Base-by-base conservation (phyloP, 495 filamentous ascomycete species). In the Gamarada debralockiae region DNA sequence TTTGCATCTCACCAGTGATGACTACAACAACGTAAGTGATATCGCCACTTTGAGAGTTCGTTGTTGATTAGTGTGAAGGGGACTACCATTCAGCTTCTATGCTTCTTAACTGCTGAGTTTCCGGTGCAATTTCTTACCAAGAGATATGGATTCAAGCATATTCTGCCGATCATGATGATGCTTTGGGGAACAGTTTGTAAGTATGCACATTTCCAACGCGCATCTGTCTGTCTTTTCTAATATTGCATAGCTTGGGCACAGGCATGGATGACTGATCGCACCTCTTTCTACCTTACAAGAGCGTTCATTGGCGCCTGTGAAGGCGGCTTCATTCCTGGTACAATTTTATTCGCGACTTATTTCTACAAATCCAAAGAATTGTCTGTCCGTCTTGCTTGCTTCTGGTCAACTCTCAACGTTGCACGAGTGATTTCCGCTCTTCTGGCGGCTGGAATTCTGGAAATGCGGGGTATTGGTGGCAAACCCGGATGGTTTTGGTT, bases 401-500 rank as follows among this genome's bases (percentile, higher is more conserved):
- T 82, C 63, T 82, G 77, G 78, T 75, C 75, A 0, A 70, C 77
- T 0, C 61, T 80, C 31, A 77, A 76, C 20, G 62, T 71, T 13
- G 77, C 79, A 0, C 67, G 71, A 12, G 72, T 81, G 25, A 60
- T 78, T 36, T 78, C 77, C 0, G 72, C 75, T 2, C 65, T 82
- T 1, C 63, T 81, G 1, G 78, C 77, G 0, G 76, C 77, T 18
- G 78, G 66, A 0, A 67, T 82, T 5, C 60, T 82, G 2, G 67
- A 71, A 33, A 71, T 85, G 53, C 57, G 70, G 24, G 80, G 80
- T 2, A 59, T 71, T 13, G 50, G 60, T 43, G 76, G 75, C 0
- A 53, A 81, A 4, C 61, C 69, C 2, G 81, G 82, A 0, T 86
- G 82, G 82, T 72, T 75, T 49, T 85, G 82, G 82, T 70, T 86